Conservation (phyloP, 2,329 filamentous ascomycete species). For the Sporothrix sp. region DNA sequence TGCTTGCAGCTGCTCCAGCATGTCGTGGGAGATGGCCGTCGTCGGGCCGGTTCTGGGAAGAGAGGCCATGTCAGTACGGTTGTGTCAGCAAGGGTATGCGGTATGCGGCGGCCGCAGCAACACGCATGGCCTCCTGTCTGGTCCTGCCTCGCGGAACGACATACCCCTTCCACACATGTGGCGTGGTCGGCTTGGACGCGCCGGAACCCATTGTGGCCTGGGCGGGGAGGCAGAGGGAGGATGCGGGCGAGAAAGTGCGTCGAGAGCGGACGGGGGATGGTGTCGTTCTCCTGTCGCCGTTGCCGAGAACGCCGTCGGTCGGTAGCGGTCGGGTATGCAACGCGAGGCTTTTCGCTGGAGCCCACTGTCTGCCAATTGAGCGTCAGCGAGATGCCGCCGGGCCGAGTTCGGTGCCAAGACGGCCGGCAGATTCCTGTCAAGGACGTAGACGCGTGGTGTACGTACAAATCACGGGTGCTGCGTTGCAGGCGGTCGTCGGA, state of each 20-base stretch:
- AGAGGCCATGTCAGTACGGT: no score
- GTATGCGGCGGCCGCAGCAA: no score
- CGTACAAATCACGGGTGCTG: slow-evolving; percentile 2
- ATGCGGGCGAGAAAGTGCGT: neutral
- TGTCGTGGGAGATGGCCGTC: slow-evolving; percentile 60
- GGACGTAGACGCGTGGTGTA: neutral
- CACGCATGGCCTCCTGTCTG: no score
- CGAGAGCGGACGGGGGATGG: neutral
- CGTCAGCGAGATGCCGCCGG: neutral
- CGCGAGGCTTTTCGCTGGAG: neutral
- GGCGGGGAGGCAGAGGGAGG: neutral
- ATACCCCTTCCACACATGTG: slow-evolving; percentile 47
- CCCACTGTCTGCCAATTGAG: neutral
- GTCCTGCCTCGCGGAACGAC: neutral
- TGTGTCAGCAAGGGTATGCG: no score
- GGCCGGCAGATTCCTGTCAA: no score
- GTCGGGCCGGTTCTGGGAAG: slow-evolving; percentile 32
- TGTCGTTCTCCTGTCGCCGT: neutral
- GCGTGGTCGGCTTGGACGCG: slow-evolving; percentile 44
- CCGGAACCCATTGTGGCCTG: slow-evolving; percentile 42
- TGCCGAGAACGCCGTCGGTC: neutral
- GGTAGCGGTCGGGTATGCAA: neutral
- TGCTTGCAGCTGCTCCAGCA: slow-evolving; percentile 73
- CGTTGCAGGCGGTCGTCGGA: neutral
- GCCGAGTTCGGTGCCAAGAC: no score